phyloP scores from a whole-genome alignment of 805 yeast species.

The Wickerhamomyces subpelliculosus region DNA sequence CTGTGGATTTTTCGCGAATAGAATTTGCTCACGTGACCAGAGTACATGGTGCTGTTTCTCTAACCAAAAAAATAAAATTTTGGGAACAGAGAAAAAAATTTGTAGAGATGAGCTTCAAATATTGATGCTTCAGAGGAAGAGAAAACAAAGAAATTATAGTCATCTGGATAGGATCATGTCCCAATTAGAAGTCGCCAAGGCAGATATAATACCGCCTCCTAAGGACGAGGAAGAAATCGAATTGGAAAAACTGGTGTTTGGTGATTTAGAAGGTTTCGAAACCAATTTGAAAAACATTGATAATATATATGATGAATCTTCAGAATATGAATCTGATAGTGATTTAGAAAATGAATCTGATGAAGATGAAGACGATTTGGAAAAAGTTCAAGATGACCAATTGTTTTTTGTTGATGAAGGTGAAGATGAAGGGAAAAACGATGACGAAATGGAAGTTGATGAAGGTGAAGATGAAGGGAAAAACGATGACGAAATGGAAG shows the following conservation, averaged over 20 bases:
- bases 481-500: not conserved
- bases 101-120: not conserved
- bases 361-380: slow-evolving; percentile 22
- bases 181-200: not conserved
- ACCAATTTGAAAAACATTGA: slow-evolving; percentile 54
- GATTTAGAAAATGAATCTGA: slow-evolving; percentile 23
- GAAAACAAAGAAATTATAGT: no score
- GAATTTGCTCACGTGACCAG: no score
- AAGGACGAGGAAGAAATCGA: slow-evolving; percentile 80
- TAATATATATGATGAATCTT: slow-evolving; percentile 39
- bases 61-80: no score
- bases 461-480: slow-evolving; percentile 30
- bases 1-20: no score
- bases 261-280: slow-evolving; percentile 75
- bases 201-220: slow-evolving; percentile 37
- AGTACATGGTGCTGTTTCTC: no score
- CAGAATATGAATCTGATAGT: slow-evolving; percentile 35
- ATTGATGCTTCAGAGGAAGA: no score
- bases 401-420: slow-evolving; percentile 51
- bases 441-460: slow-evolving; percentile 31
- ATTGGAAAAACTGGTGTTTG: slow-evolving; percentile 82
- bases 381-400: slow-evolving; percentile 39
- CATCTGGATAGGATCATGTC: slow-evolving; percentile 1
- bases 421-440: slow-evolving; percentile 10
- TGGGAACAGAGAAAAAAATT: slow-evolving; percentile 1